Percentiles rank a stretch among this genome's conserved stretches.
Evolutionary conservation across 2,329 filamentous ascomycete genomes (phyloP).

Genomic region (Botrytis paeoniae): DNA sequence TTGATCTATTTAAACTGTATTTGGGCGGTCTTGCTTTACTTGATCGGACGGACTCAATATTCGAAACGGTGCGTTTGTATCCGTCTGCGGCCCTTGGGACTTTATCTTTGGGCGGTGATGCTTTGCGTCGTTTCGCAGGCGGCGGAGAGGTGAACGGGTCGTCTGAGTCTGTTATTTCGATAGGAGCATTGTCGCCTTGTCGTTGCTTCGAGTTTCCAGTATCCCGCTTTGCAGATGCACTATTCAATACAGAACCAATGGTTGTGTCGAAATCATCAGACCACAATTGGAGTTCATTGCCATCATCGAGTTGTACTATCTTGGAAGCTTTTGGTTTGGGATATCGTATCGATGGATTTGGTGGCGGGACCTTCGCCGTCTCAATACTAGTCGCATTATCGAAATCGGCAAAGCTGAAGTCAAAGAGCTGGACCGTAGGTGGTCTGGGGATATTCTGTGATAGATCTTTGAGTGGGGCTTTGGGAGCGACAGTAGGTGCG

Average conservation of each 20-base stretch:
- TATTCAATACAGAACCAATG: constrained; percentile 22
- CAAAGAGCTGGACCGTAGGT: background rate
- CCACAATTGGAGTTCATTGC: constrained; percentile 1
- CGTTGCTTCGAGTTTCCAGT: background rate
- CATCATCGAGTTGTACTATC: background rate
- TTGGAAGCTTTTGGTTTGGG: background rate
- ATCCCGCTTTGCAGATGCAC: background rate
- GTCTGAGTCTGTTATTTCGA: constrained; percentile 35
- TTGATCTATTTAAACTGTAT: constrained; percentile 39
- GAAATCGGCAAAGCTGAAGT: background rate
- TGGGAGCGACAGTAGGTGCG: background rate
- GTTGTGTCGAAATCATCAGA: constrained; percentile 44
- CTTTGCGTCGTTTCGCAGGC: constrained; percentile 12
- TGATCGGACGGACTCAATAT: constrained; percentile 40
- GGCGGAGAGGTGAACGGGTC: constrained; percentile 29
- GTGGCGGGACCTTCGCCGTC: background rate
- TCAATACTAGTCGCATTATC: background rate
- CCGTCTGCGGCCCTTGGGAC: constrained; percentile 18
- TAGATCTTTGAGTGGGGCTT: background rate
- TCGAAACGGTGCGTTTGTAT: constrained; percentile 34
- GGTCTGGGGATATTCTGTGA: background rate
- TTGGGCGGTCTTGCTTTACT: constrained; percentile 10
- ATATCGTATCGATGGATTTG: background rate
- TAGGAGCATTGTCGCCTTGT: background rate
- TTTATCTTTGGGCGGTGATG: background rate